Percentiles rank a stretch among this genome's conserved stretches.
Evolutionary conservation across 2,329 filamentous ascomycete species (phyloP).

Genomic region (Alternaria angustiovoidea): DNA sequence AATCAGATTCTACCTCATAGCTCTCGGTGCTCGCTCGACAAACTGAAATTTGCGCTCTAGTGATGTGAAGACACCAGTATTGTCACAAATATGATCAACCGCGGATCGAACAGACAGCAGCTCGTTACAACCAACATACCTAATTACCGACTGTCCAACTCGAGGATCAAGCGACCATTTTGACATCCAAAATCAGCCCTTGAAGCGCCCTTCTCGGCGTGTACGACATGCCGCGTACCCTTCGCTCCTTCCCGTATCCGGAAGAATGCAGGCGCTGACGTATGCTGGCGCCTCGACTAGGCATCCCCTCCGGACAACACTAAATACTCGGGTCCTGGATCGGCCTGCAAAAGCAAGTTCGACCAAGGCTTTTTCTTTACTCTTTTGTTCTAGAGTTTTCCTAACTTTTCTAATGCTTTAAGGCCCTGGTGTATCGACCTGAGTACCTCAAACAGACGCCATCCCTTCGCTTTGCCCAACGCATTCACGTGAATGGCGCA

Average conservation of each 20-base stretch:
- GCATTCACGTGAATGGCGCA: constrained; percentile 10
- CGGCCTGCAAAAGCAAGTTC: constrained; percentile 11
- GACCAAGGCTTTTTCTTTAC: not conserved
- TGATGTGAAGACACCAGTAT: not conserved
- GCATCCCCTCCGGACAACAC: constrained; percentile 20
- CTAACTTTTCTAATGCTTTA: not conserved
- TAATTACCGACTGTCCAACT: not conserved
- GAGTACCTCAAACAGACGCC: not conserved
- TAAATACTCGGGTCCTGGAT: constrained; percentile 8
- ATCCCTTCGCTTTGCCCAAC: not conserved
- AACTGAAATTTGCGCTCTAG: not conserved
- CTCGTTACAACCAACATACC: not conserved
- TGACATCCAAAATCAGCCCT: not conserved
- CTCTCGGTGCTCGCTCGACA: constrained; percentile 5
- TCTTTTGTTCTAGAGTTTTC: not conserved
- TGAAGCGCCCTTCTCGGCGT: constrained; percentile 5
- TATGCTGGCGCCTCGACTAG: constrained; percentile 12
- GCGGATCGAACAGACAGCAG: not conserved
- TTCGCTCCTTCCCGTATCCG: constrained; percentile 13
- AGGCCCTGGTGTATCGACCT: not conserved
- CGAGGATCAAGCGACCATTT: not conserved
- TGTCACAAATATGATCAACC: not conserved
- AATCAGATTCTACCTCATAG: constrained; percentile 30
- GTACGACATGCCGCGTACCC: not conserved
- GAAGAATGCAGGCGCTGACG: constrained; percentile 17